Conservation (phyloP, 176 grass and related monocot species). For the Triticum dicoccoides region DNA sequence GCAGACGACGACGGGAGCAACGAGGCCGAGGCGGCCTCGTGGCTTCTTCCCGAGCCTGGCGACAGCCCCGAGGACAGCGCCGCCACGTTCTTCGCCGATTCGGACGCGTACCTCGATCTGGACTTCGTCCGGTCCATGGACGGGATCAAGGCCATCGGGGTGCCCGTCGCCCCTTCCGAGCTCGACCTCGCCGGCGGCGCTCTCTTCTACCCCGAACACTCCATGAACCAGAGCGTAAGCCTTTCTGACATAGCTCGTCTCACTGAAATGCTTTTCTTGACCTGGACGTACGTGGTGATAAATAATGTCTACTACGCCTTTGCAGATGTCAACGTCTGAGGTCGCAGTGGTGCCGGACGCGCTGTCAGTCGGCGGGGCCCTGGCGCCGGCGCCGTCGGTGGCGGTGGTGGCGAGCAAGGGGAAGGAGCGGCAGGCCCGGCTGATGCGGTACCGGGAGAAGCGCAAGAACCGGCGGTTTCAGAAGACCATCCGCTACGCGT, state of each 20-base stretch:
- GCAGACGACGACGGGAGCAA: conserved; percentile 41
- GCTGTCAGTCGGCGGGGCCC: neutral
- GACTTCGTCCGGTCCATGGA: conserved; percentile 44
- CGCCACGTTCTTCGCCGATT: conserved; percentile 29
- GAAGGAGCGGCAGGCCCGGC: conserved; percentile 58
- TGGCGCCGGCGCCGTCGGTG: neutral
- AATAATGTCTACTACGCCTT: neutral
- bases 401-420: conserved; percentile 31
- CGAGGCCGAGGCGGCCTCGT: conserved; percentile 78
- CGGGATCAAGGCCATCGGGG: conserved; percentile 47
- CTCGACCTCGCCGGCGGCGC: conserved; percentile 10
- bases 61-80: conserved; percentile 17
- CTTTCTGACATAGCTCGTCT: no score
- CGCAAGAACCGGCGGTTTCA: conserved; percentile 75
- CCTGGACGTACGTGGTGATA: neutral
- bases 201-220: conserved; percentile 40
- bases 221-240: conserved; percentile 46
- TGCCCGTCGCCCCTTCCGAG: conserved; percentile 29
- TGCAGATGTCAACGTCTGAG: conserved; percentile 52
- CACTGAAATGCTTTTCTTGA: neutral
- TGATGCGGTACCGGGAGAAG: conserved; percentile 93
- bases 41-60: conserved; percentile 65
- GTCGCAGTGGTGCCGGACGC: conserved; percentile 49
- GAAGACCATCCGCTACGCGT: conserved; percentile 90
- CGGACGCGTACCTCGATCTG: conserved; percentile 42